Conservation (phyloP, 768 basidiomycete genomes). For the Brasilioporus rufonigricans region DNA sequence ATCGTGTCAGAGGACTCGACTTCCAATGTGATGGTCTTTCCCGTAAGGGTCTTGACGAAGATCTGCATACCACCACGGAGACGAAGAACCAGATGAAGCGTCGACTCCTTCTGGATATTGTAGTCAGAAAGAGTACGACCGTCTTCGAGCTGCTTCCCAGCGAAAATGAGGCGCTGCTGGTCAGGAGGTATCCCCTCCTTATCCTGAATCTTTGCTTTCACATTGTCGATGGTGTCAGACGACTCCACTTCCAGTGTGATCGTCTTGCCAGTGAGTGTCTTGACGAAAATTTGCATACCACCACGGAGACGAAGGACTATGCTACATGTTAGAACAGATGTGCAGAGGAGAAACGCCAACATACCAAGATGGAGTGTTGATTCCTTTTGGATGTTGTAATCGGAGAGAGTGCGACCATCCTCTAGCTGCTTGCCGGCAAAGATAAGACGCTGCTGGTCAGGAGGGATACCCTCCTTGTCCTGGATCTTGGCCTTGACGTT, state of each 20-base stretch:
- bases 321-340: neutral
- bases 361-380: constrained; percentile 58
- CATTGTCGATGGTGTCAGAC: constrained; percentile 90
- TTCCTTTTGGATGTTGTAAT: constrained; percentile 92
- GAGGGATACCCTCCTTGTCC: constrained; percentile 88
- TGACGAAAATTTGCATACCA: constrained; percentile 91
- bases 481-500: constrained; percentile 92
- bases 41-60: constrained; percentile 69
- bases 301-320: constrained; percentile 79
- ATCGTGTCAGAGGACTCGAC: constrained; percentile 77
- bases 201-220: constrained; percentile 80
- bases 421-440: constrained; percentile 93
- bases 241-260: constrained; percentile 94
- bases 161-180: constrained; percentile 89
- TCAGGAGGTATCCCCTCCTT: constrained; percentile 81
- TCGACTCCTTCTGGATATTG: constrained; percentile 83
- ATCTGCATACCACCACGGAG: constrained; percentile 73
- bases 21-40: constrained; percentile 75
- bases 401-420: constrained; percentile 85
- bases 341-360: rapidly evolving
- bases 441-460: constrained; percentile 88
- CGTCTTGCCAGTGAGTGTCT: constrained; percentile 87
- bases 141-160: constrained; percentile 93
- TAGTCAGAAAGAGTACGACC: constrained; percentile 84
- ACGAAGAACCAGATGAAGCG: constrained; percentile 72